Evolutionary conservation across 805 yeast species (phyloP).

Genomic region (Lipomyces oligophaga): DNA sequence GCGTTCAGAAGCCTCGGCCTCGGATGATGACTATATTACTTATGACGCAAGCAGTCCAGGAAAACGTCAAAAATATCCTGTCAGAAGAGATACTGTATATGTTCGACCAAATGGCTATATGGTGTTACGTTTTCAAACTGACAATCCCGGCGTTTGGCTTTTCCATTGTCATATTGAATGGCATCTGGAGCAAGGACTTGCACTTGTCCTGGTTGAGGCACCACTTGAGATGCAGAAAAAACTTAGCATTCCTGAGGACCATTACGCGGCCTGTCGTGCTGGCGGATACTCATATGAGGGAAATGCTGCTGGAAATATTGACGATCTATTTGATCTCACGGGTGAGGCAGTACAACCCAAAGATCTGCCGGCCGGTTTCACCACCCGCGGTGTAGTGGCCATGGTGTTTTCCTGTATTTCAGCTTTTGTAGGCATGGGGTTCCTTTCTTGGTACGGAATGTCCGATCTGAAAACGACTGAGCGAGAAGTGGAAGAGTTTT

Average conservation of each 20-base stretch:
- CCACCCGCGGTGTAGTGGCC: constrained; percentile 92
- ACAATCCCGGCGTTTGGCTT: constrained; percentile 97
- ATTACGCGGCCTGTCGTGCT: constrained; percentile 53
- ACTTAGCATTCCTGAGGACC: constrained; percentile 61
- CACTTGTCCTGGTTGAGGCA: constrained; percentile 75
- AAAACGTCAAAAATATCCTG: constrained; percentile 59
- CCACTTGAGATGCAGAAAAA: constrained; percentile 56
- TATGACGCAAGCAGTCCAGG: constrained; percentile 44
- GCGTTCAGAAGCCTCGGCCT: constrained; percentile 60
- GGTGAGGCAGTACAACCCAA: constrained; percentile 69
- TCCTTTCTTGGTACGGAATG: constrained; percentile 80
- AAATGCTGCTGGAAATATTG: constrained; percentile 84
- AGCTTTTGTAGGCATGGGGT: constrained; percentile 74
- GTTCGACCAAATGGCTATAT: constrained; percentile 81
- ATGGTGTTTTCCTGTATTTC: constrained; percentile 84
- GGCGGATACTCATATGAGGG: constrained; percentile 56
- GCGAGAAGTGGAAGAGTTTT: constrained; percentile 52
- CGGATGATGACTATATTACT: constrained; percentile 50
- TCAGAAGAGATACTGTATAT: constrained; percentile 77
- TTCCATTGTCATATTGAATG: constrained; percentile 99
- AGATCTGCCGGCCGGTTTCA: constrained; percentile 79
- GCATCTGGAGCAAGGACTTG: constrained; percentile 95
- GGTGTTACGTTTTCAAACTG: constrained; percentile 81
- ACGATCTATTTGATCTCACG: constrained; percentile 56
- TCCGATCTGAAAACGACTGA: constrained; percentile 73